phyloP scores from a whole-genome alignment of 2,329 filamentous ascomycete genomes.

The Rhinocladiella similis region DNA sequence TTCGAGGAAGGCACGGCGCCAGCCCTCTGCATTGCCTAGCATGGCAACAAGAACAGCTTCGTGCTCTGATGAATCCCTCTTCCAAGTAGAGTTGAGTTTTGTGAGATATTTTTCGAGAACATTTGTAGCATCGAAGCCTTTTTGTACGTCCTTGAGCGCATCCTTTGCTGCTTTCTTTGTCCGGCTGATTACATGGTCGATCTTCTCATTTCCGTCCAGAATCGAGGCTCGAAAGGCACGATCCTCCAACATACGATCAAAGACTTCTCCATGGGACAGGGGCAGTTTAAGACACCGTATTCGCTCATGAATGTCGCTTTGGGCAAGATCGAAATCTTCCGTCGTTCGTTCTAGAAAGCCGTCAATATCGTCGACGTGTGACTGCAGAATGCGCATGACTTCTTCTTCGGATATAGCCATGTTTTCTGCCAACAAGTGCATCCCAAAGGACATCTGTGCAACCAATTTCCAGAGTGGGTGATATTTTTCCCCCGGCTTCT shows the following conservation, averaged over 20 bases:
- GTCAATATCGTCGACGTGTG: constrained; percentile 91
- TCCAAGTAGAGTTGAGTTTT: constrained; percentile 62
- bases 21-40: constrained; percentile 89
- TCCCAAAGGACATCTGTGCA: constrained; percentile 89
- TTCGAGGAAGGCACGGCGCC: constrained; percentile 76
- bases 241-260: constrained; percentile 86
- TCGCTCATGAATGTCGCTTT: constrained; percentile 75
- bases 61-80: constrained; percentile 60
- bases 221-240: constrained; percentile 79
- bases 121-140: constrained; percentile 73
- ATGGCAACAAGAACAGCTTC: constrained; percentile 81
- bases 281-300: constrained; percentile 79
- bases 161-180: constrained; percentile 76
- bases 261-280: constrained; percentile 76
- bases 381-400: constrained; percentile 84
- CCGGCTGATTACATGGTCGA: constrained; percentile 82
- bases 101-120: constrained; percentile 76
- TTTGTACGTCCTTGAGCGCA: constrained; percentile 73
- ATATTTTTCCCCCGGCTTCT: constrained; percentile 71
- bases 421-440: constrained; percentile 80
- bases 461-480: constrained; percentile 89
- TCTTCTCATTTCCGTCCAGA: constrained; percentile 82
- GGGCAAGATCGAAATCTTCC: constrained; percentile 79
- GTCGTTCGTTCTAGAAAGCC: constrained; percentile 82
- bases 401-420: constrained; percentile 86